Base-by-base conservation (phyloP, 2,329 filamentous ascomycete species). In the Pseudogymnoascus sp. region DNA sequence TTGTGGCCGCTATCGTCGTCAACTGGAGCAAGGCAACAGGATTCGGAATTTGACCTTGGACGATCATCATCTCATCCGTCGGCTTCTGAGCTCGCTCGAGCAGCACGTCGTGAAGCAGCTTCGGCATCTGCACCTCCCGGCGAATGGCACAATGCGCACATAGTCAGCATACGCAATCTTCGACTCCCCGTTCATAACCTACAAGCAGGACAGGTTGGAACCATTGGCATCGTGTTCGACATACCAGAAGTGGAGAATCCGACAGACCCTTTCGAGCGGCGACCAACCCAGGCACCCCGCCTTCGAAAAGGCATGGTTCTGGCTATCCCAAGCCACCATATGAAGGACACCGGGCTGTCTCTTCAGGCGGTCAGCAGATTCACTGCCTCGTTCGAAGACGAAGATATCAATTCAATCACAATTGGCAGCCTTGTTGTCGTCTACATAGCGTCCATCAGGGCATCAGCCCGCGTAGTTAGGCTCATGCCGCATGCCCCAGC, bases 151-250 rank as follows among this genome's bases (percentile, higher is more conserved):
- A 81, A 82, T 23, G 91, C 93, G 5, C 87, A 84, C 46, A 86
- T 97, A 62, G 87, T 90, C 50, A 97, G 93, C 69, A 87, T 97
- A 46, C 88, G 93, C 21, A 96, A 96, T 69, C 79, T 99, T 7
- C 86, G 93, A 4, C 79, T 97, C 2, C 91, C 93, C 0, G 92
- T 97, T 0, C 85, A 86, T 56, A 85, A 82, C 0, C 81, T 97
- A 6, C 82, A 87, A 60, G 82, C 87, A 14, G 91, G 91, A 8
- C 93, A 99, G 75, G 92, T 93, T 5, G 95, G 93, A 0, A 97
- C 93, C 0, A 83, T 99, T 62, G 93, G 93, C 0, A 79, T 97
- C 60, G 82, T 89, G 2, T 81, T 89, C n/a, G 78, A 82, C 34
- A 71, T 76, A 4, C 69, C 75, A 1, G 66, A 73, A 14, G 73